A percentile compares a stretch with the other conserved stretches of the same genome.
Conservation (phyloP, 2,329 filamentous ascomycete genomes). For the Pseudogymnoascus sp. region DNA sequence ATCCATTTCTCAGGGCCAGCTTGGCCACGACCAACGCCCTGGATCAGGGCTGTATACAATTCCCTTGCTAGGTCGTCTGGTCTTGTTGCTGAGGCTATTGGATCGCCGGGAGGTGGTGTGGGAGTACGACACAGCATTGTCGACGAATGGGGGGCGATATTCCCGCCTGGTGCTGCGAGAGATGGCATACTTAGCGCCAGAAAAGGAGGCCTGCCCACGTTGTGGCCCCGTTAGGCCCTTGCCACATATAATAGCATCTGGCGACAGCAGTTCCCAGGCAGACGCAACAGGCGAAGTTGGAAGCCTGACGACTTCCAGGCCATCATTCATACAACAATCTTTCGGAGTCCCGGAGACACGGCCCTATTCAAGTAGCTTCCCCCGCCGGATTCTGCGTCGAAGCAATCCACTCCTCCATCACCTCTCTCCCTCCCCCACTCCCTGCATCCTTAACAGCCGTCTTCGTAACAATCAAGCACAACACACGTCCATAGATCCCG, state of each 20-base stretch:
- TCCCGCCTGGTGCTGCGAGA: not conserved
- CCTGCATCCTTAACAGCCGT: slow-evolving; percentile 20
- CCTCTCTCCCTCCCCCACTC: slow-evolving; percentile 48
- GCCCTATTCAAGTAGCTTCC: slow-evolving; percentile 14
- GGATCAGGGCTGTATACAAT: no score
- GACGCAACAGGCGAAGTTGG: not conserved
- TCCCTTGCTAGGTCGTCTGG: no score
- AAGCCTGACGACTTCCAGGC: not conserved
- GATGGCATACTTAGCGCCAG: no score
- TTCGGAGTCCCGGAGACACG: not conserved
- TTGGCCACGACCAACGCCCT: no score
- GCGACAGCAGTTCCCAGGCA: not conserved
- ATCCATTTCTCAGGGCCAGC: no score
- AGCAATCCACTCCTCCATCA: slow-evolving; percentile 78
- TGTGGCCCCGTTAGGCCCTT: no score
- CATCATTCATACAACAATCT: not conserved
- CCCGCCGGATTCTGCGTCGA: slow-evolving; percentile 57
- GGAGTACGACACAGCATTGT: no score
- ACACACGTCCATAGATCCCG: slow-evolving; percentile 84
- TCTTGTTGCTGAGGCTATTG: no score
- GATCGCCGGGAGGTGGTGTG: no score
- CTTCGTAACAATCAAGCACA: slow-evolving; percentile 75
- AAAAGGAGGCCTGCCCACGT: no score
- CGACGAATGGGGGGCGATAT: no score
- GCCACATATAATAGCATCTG: not conserved